Evolutionary conservation across 2,329 filamentous ascomycete species (phyloP).

Genomic region (Mycosphaerella sp.): DNA sequence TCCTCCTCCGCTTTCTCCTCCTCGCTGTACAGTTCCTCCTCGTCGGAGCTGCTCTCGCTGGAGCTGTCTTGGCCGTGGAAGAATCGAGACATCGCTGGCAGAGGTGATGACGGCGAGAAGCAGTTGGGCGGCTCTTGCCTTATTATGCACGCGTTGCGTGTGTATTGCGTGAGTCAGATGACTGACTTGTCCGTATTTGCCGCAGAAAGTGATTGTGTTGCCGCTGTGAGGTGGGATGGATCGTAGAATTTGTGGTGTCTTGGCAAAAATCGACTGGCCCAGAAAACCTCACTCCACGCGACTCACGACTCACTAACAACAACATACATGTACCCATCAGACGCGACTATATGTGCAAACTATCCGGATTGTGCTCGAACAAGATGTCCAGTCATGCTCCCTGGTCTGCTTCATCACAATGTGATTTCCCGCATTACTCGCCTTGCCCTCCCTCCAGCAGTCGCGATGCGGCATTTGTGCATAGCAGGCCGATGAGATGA

Average conservation of each 20-base stretch:
- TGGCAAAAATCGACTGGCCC: not conserved
- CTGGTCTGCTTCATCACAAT: too few relatives aligned
- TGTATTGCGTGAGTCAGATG: constrained; percentile 7
- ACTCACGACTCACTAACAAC: not conserved
- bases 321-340: not conserved
- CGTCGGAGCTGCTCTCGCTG: constrained; percentile 85
- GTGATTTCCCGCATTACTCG: too few relatives aligned
- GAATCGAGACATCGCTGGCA: constrained; percentile 64
- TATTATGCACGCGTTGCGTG: not conserved
- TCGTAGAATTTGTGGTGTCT: not conserved
- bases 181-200: not conserved
- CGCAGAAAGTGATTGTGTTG: not conserved
- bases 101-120: constrained; percentile 2
- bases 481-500: too few relatives aligned
- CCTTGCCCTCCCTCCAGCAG: too few relatives aligned
- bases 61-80: constrained; percentile 96
- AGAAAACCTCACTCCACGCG: not conserved
- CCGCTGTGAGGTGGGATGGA: too few relatives aligned
- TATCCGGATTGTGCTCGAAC: not conserved
- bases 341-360: not conserved
- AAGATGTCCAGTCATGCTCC: not conserved
- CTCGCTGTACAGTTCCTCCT: constrained; percentile 87
- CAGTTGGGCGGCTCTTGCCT: constrained; percentile 17
- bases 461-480: too few relatives aligned
- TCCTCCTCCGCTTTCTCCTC: constrained; percentile 64